phyloP scores from a whole-genome alignment of 257 asterid genomes.

The Nicotiana tomentosiformis region DNA sequence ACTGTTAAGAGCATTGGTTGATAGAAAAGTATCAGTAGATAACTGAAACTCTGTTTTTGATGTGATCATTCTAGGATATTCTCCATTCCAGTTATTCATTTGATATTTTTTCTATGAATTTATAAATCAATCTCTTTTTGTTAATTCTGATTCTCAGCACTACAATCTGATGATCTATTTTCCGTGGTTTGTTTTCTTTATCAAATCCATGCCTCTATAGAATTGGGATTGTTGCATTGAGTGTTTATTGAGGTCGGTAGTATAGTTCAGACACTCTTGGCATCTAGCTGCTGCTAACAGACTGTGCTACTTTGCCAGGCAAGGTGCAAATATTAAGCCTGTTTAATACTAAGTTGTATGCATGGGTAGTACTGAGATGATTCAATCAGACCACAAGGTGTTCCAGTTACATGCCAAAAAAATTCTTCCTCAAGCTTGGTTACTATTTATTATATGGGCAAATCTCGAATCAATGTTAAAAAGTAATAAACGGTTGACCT shows the following conservation, averaged over 20 bases:
- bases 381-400: neutral
- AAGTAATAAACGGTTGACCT: neutral
- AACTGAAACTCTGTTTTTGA: neutral
- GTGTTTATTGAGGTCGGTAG: neutral
- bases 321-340: neutral
- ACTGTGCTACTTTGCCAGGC: neutral
- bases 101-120: neutral
- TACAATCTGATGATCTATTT: neutral
- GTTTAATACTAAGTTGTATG: neutral
- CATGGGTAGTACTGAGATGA: neutral
- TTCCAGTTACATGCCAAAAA: neutral
- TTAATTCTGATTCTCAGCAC: neutral
- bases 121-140: neutral
- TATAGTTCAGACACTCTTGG: neutral
- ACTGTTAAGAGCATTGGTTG: neutral
- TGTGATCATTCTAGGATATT: neutral
- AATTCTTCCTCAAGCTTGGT: neutral
- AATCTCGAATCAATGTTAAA: neutral
- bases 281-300: neutral
- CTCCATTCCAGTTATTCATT: neutral
- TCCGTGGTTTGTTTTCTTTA: neutral
- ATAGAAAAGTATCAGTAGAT: neutral
- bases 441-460: neutral
- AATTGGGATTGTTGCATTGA: neutral
- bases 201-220: slow-evolving; percentile 1